Percentiles rank a stretch among this genome's conserved stretches.
phyloP scores from a whole-genome alignment of 2,329 filamentous ascomycete genomes.

The Mollisia scopiformis region DNA sequence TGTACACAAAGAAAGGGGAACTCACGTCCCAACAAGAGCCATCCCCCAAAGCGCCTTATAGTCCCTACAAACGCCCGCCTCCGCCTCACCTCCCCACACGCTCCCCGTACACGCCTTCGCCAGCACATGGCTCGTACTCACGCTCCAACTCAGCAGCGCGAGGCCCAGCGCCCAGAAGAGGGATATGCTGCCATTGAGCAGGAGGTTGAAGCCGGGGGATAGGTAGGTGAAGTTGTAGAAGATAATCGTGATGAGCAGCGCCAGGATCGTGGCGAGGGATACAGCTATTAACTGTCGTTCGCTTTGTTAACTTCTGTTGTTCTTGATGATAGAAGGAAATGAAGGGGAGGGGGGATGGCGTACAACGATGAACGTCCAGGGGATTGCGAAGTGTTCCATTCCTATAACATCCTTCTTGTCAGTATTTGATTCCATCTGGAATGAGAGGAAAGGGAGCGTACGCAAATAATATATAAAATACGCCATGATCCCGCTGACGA shows the following conservation, averaged over 20 bases:
- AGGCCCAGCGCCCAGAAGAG: constrained; percentile 32
- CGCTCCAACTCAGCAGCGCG: constrained; percentile 30
- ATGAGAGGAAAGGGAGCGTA: constrained; percentile 13
- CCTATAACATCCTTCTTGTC: constrained; percentile 6
- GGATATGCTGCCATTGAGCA: constrained; percentile 28
- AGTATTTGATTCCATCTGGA: neutral
- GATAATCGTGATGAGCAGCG: constrained; percentile 30
- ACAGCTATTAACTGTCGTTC: constrained; percentile 23
- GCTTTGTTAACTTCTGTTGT: neutral
- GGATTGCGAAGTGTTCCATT: constrained; percentile 26
- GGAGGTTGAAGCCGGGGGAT: constrained; percentile 32
- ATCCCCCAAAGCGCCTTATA: constrained; percentile 36
- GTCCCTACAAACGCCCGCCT: constrained; percentile 31
- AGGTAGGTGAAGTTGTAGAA: constrained; percentile 36
- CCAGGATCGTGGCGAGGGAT: constrained; percentile 28
- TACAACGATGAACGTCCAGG: constrained; percentile 36
- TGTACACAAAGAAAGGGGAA: neutral
- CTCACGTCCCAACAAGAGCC: constrained; percentile 32
- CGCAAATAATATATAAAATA: constrained; percentile 36
- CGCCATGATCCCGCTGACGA: constrained; percentile 32
- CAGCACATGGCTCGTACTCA: constrained; percentile 29
- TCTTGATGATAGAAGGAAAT: neutral
- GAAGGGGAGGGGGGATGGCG: neutral
- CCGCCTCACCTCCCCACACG: constrained; percentile 28
- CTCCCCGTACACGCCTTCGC: constrained; percentile 26